Conservation (phyloP, 495 filamentous ascomycete species). For the Staphylotrichum longicolle region DNA sequence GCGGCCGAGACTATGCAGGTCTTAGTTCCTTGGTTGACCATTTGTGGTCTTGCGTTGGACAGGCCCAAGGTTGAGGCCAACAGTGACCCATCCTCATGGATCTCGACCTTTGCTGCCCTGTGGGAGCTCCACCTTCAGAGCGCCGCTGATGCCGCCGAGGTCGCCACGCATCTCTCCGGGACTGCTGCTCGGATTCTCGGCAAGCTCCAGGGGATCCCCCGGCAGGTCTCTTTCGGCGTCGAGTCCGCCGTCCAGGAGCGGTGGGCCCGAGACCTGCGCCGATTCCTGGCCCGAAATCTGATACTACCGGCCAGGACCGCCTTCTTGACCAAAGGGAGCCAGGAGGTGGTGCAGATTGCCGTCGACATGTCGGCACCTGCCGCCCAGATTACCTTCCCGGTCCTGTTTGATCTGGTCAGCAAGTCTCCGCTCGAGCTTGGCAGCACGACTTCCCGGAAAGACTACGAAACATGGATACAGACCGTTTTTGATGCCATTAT, state of each 20-base stretch:
- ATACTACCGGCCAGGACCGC: constrained; percentile 62
- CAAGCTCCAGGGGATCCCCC: constrained; percentile 34
- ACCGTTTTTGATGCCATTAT: constrained; percentile 57
- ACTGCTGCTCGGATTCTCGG: constrained; percentile 34
- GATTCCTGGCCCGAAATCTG: constrained; percentile 65
- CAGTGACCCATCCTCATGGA: constrained; percentile 39
- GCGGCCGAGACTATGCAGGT: constrained; percentile 41
- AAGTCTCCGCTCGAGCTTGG: constrained; percentile 54
- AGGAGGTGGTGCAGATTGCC: constrained; percentile 36
- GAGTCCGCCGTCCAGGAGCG: constrained; percentile 24
- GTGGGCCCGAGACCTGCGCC: constrained; percentile 52
- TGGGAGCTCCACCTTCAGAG: constrained; percentile 47
- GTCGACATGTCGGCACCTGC: constrained; percentile 35
- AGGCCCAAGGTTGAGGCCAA: constrained; percentile 15
- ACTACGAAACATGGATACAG: constrained; percentile 66
- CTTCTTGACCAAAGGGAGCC: constrained; percentile 48
- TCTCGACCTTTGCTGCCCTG: constrained; percentile 36
- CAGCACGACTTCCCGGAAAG: constrained; percentile 50
- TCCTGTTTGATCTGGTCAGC: constrained; percentile 59
- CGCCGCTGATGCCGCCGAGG: constrained; percentile 39
- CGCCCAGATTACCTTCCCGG: constrained; percentile 38
- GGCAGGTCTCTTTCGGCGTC: constrained; percentile 10
- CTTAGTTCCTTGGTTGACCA: constrained; percentile 36
- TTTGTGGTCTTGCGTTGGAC: constrained; percentile 38
- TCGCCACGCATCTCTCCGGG: constrained; percentile 40